These are phyloP conservation scores for Massariosphaeria phaeospora DNA, from an alignment of 495 filamentous ascomycete genomes.

Conservation along the genomic window DNA sequence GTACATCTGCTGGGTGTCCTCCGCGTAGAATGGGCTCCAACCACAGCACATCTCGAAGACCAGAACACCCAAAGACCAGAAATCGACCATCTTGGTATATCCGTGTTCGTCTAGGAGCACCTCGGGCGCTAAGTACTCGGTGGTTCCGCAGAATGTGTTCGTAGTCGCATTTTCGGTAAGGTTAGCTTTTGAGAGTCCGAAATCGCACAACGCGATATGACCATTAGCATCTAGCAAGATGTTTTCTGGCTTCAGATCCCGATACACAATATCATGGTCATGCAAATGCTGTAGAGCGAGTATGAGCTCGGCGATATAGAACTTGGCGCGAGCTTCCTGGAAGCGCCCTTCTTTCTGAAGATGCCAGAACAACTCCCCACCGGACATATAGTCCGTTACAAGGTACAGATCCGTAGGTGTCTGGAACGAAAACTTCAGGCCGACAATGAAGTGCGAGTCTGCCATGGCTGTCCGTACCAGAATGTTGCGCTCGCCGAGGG, in stretches of 20 bases:
- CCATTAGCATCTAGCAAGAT: constrained; percentile 80
- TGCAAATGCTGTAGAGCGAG: constrained; percentile 93
- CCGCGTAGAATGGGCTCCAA: constrained; percentile 98
- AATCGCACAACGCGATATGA: constrained; percentile 81
- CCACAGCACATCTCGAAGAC: constrained; percentile 99
- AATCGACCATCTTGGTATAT: constrained; percentile 99
- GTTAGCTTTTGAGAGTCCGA: constrained; percentile 95
- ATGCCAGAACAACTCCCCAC: constrained; percentile 98
- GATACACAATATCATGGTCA: constrained; percentile 95
- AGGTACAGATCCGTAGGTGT: constrained; percentile 94
- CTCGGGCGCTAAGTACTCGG: constrained; percentile 94
- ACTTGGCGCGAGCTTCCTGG: constrained; percentile 89
- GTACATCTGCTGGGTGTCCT: constrained; percentile 99
- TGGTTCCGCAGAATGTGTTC: constrained; percentile 98
- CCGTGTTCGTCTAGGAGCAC: constrained; percentile 92
- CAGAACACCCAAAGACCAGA: constrained; percentile 95
- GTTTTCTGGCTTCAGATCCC: constrained; percentile 83
- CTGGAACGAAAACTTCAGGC: constrained; percentile 98
- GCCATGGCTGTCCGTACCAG: constrained; percentile 92
- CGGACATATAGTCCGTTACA: constrained; percentile 99
- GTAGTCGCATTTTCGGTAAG: constrained; percentile 93
- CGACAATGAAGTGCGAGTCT: constrained; percentile 96
- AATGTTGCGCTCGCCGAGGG: constrained; percentile 94
- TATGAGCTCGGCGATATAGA: constrained; percentile 98
- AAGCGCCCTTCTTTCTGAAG: constrained; percentile 96